Evolutionary conservation across 257 asterid species (phyloP), one percentile per base, ranked within the genome.

Genomic region (Nicotiana obtusifolia): DNA sequence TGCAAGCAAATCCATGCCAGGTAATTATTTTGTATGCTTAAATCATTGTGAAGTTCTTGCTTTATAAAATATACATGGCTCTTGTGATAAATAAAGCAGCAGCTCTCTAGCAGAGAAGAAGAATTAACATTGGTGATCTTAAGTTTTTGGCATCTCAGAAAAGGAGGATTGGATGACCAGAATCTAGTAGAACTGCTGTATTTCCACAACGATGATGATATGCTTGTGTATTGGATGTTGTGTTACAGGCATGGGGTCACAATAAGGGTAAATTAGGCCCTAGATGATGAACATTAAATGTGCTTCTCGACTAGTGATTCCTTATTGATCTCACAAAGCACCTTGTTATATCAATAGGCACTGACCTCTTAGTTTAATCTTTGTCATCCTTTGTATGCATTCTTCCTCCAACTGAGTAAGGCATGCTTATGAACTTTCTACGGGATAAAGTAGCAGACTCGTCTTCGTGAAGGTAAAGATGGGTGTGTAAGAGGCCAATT

Each of bases 1-100:
- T 96, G 95, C 98, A 94, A 91, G 95, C 95, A 80, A 96, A 96
- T 88, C 93, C 98, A 54, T 96, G 99, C 91, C 99, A 94, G 92
- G 97, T 91, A 81, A 17, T 79, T 61, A 30, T 28, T 41, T 60
- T 71, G 19, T 71, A 44, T 22, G n/a, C 11, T 22, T 47, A 22
- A 41, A 68, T 73, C 62, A 75, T 75, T 75, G 28, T 49, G 26
- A 47, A 75, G 44, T 75, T 49, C 44, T 4, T 75, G 80, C 44
- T 24, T 24, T 49, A 26, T 73, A 14, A 41, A 37, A 44, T 44
- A 13, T 71, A 7, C 78, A 22, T 71, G 78, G 15, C 20, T 71
- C 35, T 71, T 71, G 20, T 71, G 59, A 71, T 71, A 44, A 44
- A 41, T 71, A n/a, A 44, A 71, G 59, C 62, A 49, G 28, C 33